Percentiles rank a stretch among this genome's conserved stretches.
phyloP scores from a whole-genome alignment of 1,139 yeast genomes.

The Maudiozyma humilis region DNA sequence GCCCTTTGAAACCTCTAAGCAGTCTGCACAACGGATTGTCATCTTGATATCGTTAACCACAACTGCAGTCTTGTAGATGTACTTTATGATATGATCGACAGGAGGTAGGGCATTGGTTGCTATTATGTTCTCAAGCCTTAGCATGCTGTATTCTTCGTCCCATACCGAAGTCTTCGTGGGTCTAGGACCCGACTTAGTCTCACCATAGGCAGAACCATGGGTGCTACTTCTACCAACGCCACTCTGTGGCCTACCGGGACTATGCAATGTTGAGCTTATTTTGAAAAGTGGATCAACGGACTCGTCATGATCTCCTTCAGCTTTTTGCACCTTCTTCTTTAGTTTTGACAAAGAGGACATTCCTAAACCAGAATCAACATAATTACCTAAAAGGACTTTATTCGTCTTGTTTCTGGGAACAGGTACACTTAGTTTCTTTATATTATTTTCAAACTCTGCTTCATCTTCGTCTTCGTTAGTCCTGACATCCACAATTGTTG shows the following conservation, averaged over 20 bases:
- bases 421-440: neutral
- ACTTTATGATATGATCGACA: conserved; percentile 45
- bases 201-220: conserved; percentile 5
- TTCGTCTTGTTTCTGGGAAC: neutral
- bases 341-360: conserved; percentile 25
- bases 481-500: conserved; percentile 6
- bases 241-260: conserved; percentile 9
- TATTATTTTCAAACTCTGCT: neutral
- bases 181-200: conserved; percentile 4
- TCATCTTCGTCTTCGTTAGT: neutral
- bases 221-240: conserved; percentile 6
- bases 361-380: conserved; percentile 24
- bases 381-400: conserved; percentile 1
- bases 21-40: conserved; percentile 53
- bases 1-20: conserved; percentile 45
- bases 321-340: conserved; percentile 22
- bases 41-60: conserved; percentile 56
- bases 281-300: conserved; percentile 24
- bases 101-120: conserved; percentile 49
- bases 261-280: conserved; percentile 10
- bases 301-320: conserved; percentile 18
- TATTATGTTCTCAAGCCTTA: conserved; percentile 46
- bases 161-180: conserved; percentile 10
- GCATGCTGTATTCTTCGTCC: conserved; percentile 18
- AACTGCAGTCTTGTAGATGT: conserved; percentile 53